Conservation (phyloP, 306 rosid genomes). For the Arachis stenosperma region DNA sequence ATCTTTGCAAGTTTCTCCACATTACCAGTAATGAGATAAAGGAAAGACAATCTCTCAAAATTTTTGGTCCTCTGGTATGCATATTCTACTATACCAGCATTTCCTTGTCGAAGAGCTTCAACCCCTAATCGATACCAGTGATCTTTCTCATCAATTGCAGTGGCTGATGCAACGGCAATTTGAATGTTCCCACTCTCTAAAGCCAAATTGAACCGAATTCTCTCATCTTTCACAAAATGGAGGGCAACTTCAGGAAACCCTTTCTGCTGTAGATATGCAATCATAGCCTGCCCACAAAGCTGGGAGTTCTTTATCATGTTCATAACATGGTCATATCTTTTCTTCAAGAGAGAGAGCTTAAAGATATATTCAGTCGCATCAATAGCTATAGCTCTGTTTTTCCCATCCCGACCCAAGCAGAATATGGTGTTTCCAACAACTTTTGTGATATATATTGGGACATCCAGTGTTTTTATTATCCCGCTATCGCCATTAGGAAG, state of each 20-base stretch:
- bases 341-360: conserved; percentile 77
- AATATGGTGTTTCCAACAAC: conserved; percentile 76
- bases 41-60: conserved; percentile 90
- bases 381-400: conserved; percentile 64
- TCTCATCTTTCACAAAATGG: conserved; percentile 95
- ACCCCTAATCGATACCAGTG: conserved; percentile 91
- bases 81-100: conserved; percentile 89
- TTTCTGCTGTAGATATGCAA: conserved; percentile 93
- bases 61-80: conserved; percentile 96
- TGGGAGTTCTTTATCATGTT: conserved; percentile 88
- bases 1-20: conserved; percentile 84
- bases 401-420: conserved; percentile 96
- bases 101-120: conserved; percentile 97
- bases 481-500: conserved; percentile 95
- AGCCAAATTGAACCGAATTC: conserved; percentile 86
- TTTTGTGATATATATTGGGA: conserved; percentile 87
- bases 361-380: conserved; percentile 89
- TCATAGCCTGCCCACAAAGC: conserved; percentile 95
- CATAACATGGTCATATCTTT: conserved; percentile 87
- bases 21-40: conserved; percentile 87
- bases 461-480: conserved; percentile 83
- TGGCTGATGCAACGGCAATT: conserved; percentile 90
- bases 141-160: conserved; percentile 92
- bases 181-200: conserved; percentile 95
- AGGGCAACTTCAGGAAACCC: conserved; percentile 97